These are phyloP conservation scores for Kokia cookei DNA, from an alignment of 441 rosid genomes.

Conservation along the genomic window DNA sequence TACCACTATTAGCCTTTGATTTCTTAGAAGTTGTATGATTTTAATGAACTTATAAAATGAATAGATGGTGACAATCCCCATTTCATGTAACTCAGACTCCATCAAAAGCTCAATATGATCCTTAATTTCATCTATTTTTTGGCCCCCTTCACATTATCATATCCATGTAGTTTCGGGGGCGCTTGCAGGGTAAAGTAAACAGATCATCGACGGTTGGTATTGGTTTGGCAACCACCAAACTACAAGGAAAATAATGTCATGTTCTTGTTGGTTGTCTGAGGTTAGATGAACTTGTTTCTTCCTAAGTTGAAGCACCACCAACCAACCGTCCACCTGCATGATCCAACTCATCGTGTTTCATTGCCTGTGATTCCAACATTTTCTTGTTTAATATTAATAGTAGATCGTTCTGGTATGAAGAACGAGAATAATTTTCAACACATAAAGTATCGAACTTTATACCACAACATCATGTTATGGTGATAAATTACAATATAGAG, in stretches of 20 bases:
- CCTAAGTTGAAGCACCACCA: too few species aligned
- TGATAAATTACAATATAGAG: too few species aligned
- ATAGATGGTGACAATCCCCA: constrained; percentile 6
- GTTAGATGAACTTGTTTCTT: not conserved
- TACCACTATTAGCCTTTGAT: constrained; percentile 30
- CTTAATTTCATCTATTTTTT: not conserved
- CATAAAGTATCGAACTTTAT: too few species aligned
- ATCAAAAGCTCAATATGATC: not conserved
- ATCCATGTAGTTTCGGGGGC: not conserved
- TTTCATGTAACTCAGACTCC: constrained; percentile 2
- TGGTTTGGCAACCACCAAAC: not conserved
- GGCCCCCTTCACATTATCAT: not conserved
- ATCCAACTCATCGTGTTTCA: not conserved
- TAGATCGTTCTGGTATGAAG: too few species aligned
- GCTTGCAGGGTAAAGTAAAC: not conserved
- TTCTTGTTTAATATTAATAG: too few species aligned
- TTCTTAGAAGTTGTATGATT: constrained; percentile 12
- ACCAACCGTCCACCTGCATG: not conserved
- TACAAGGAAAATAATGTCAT: not conserved
- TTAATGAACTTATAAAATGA: not conserved
- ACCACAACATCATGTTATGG: too few species aligned
- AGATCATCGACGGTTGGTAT: not conserved
- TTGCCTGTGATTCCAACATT: not conserved
- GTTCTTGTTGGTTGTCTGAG: not conserved
- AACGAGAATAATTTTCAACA: too few species aligned